A percentile compares a stretch with the other conserved stretches of the same genome.
These are phyloP conservation scores for Collybia nuda DNA, from an alignment of 768 basidiomycete species.

Conservation along the genomic window DNA sequence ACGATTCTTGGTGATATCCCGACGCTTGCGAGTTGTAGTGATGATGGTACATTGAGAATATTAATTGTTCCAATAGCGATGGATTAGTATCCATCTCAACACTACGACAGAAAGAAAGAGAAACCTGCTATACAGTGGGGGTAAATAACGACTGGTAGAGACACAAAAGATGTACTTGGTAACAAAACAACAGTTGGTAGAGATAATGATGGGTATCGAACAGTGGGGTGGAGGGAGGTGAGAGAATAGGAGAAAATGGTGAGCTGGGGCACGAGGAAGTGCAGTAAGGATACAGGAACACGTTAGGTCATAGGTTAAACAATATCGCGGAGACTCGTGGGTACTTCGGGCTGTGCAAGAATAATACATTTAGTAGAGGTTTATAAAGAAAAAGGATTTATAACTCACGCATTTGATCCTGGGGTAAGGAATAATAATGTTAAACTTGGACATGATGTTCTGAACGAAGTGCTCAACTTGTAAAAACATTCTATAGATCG, in stretches of 20 bases:
- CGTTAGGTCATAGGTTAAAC: slow-evolving; percentile 56
- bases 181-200: slow-evolving; percentile 59
- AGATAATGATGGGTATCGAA: slow-evolving; percentile 64
- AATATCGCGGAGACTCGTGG: slow-evolving; percentile 86
- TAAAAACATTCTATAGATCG: slow-evolving; percentile 99
- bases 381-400: neutral
- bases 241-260: slow-evolving; percentile 37
- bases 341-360: slow-evolving; percentile 77
- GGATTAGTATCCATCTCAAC: slow-evolving; percentile 46
- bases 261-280: slow-evolving; percentile 39
- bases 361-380: slow-evolving; percentile 19
- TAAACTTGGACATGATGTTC: neutral
- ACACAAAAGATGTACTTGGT: slow-evolving; percentile 36
- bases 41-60: slow-evolving; percentile 89
- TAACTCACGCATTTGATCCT: slow-evolving; percentile 90
- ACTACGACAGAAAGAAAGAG: slow-evolving; percentile 37
- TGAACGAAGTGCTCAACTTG: slow-evolving; percentile 51
- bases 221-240: slow-evolving; percentile 56
- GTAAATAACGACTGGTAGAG: slow-evolving; percentile 21
- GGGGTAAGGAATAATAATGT: neutral
- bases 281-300: slow-evolving; percentile 84
- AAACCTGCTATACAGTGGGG: slow-evolving; percentile 73
- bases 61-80: slow-evolving; percentile 55
- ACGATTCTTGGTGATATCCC: slow-evolving; percentile 25
- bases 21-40: slow-evolving; percentile 84